These are phyloP conservation scores for Chalaropsis ovoidea DNA, from an alignment of 2,329 filamentous ascomycete species.

Conservation along the genomic window DNA sequence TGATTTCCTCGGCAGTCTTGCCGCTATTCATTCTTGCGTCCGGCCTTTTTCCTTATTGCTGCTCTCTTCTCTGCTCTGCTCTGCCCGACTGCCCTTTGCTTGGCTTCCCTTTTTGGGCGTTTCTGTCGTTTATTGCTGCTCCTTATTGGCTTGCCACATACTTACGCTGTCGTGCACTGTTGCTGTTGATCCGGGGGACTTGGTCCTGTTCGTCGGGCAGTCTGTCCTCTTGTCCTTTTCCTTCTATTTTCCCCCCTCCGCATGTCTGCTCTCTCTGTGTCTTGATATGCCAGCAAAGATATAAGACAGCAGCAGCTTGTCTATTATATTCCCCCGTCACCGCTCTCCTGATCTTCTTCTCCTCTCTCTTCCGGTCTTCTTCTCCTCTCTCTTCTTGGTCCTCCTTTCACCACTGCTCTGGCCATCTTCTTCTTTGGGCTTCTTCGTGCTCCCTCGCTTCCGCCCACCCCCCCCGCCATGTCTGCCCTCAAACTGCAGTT, in stretches of 20 bases:
- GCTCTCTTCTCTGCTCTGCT: neutral
- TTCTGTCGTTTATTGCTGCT: slow-evolving; percentile 8
- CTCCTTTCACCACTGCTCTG: neutral
- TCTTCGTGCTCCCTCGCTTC: neutral
- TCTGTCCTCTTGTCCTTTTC: neutral
- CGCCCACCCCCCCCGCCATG: neutral
- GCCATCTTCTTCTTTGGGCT: neutral
- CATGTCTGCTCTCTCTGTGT: neutral
- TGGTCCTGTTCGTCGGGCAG: neutral
- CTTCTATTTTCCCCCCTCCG: neutral
- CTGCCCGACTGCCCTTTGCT: neutral
- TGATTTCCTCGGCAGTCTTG: neutral
- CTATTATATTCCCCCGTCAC: neutral
- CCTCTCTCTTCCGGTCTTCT: neutral
- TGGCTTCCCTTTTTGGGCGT: neutral
- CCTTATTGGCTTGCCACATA: slow-evolving; percentile 6
- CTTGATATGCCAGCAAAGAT: neutral
- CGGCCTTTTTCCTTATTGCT: neutral
- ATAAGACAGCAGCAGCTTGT: neutral
- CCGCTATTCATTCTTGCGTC: neutral
- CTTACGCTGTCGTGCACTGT: neutral
- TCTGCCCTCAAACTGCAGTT: neutral
- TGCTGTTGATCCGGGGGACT: neutral
- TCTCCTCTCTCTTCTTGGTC: neutral
- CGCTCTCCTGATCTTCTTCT: neutral